Evolutionary conservation across 805 yeast genomes (phyloP), one percentile per base, ranked within the genome.

Genomic region (Yarrowia sp.): DNA sequence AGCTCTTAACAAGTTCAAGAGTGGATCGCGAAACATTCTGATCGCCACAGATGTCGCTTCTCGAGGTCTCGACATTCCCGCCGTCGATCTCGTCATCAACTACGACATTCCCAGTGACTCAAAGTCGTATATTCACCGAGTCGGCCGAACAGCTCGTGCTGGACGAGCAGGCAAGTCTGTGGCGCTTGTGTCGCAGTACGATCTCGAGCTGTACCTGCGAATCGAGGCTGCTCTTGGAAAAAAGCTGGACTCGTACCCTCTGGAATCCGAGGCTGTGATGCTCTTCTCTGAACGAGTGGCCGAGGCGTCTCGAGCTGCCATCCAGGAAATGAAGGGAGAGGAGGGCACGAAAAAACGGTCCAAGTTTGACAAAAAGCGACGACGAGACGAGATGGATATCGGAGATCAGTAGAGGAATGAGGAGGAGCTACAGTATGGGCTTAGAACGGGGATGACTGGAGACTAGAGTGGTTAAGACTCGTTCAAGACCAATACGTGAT

Each of bases 131-230:
- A 93, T 95, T 67, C 99, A 95, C 80, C 84, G 99, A 77, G 97
- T 94, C 8, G 99, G 99, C 80, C 91, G 99, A 86, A 94, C 99
- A 12, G 99, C 98, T 8, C 90, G 99, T 85, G 98, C 98, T 3
- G 98, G 98, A 1, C 84, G 96, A 74, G 81, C 83, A 56, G 99
- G 99, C 79, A 91, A 87, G 72, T 86, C 97, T 3, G 82, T 95
- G 1, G 86, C 95, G 15, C 84, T 95, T 70, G 89, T 95, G 1
- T 93, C 98, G 0, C 99, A 95, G 78, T 95, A 95, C 77, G 99
- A 95, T 78, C 82, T 95, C 70, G 98, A 93, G 78, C 81, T 92
- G 74, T 90, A 91, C 75, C 81, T 92, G 72, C 84, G 97, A 75
- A 93, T 95, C 66, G 99, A 95, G 78, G 88, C 88, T 67, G 98